Percentiles rank a stretch among this genome's conserved stretches.
These are phyloP conservation scores for Hypoxylon sp. DNA, from an alignment of 2,329 filamentous ascomycete species.

Conservation along the genomic window DNA sequence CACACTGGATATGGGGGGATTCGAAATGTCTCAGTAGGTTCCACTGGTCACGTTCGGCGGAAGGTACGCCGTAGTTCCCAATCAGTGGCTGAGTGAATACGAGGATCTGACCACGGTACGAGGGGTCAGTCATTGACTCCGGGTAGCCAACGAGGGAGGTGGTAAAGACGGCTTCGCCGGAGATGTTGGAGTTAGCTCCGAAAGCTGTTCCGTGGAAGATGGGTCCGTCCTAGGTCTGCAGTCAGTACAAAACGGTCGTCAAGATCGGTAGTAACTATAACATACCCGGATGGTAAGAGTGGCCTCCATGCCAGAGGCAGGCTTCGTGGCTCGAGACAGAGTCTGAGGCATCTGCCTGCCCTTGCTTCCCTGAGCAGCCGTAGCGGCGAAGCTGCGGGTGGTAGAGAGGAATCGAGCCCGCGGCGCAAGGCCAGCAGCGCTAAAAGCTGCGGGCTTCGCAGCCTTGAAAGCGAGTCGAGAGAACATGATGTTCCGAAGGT, in stretches of 20 bases:
- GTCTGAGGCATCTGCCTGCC: conserved; percentile 76
- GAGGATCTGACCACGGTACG: conserved; percentile 93
- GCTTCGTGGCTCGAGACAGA: conserved; percentile 71
- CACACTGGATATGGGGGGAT: conserved; percentile 96
- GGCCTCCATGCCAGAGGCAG: conserved; percentile 81
- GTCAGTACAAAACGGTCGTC: conserved; percentile 49
- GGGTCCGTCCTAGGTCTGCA: conserved; percentile 79
- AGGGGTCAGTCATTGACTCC: conserved; percentile 91
- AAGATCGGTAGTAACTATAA: conserved; percentile 38
- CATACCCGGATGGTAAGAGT: conserved; percentile 93
- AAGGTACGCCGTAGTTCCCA: conserved; percentile 98
- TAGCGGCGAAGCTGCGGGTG: conserved; percentile 56
- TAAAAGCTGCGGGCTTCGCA: conserved; percentile 67
- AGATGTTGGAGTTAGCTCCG: conserved; percentile 95
- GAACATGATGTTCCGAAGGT: conserved; percentile 66
- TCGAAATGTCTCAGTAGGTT: conserved; percentile 98
- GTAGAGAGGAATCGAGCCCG: conserved; percentile 59
- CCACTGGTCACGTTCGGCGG: conserved; percentile 84
- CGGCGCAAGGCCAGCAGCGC: conserved; percentile 58
- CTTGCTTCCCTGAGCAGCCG: conserved; percentile 76
- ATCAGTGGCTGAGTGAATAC: conserved; percentile 99
- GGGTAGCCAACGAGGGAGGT: conserved; percentile 98
- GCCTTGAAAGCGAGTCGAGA: conserved; percentile 68
- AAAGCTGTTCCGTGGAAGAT: conserved; percentile 98
- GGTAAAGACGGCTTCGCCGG: conserved; percentile 98